Evolutionary conservation across 2,329 filamentous ascomycete species (phyloP), one percentile per base, ranked within the genome.

Genomic region (Leptosphaerulina australis): DNA sequence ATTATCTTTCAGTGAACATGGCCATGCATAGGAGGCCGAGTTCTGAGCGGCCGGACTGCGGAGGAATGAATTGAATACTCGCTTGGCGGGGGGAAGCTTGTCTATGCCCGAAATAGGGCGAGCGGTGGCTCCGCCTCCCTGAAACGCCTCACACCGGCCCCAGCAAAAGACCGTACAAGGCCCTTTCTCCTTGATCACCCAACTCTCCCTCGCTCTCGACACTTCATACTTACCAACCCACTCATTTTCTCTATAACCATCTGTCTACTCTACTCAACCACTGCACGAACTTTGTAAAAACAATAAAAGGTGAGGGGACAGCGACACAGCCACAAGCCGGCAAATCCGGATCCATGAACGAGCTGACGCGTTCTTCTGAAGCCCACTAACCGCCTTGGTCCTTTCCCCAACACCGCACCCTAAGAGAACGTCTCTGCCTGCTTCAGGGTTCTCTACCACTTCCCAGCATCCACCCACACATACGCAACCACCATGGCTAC

Each of bases 341-440:
- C 62, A 56, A 39, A 60, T 51, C 61, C 64, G 65, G 68, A 56
- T 57, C 58, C 59, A 63, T 60, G 57, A 63, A 62, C 64, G 63
- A 70, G 67, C 67, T 69, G 58, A 68, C 68, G 69, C 67, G 64
- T 67, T 70, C 57, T 64, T 59, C 50, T 58, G 57, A 50, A 62
- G 65, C 59, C 68, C 68, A 14, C 49, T 53, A 69, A 63, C 65
- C 65, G 53, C 56, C 59, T 59, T 50, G 44, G 63, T 63, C 58
- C 28, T 46, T 49, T 29, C 43, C n/a, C 50, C 59, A 58, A 54
- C 55, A 62, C 56, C 50, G 54, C 48, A 53, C 53, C 61, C 59
- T 59, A 53, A 60, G 52, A 63, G 57, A 36, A 53, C 53, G 56
- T 55, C 52, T 60, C 59, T 43, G 58, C 60, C 60, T 61, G 59